Conservation (phyloP, 371 early-diverging fungal species). For the Haplosporangium sp. region DNA sequence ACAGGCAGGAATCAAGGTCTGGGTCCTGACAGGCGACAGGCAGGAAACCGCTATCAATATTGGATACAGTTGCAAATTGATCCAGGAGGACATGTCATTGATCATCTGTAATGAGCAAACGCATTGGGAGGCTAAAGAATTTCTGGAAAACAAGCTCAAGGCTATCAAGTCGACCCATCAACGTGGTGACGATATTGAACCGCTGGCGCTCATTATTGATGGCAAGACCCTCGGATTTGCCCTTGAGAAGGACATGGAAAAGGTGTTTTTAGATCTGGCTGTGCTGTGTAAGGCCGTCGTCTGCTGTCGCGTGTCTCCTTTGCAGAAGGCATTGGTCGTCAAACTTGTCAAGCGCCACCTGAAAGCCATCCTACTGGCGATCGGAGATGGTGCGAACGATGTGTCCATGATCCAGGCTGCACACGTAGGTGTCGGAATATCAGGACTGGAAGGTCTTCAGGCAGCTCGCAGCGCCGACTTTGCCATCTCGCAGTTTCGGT, state of each 20-base stretch:
- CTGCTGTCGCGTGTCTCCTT: constrained; percentile 92
- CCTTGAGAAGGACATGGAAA: constrained; percentile 66
- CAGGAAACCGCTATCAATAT: constrained; percentile 98
- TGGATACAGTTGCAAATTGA: constrained; percentile 55
- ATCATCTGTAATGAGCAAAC: constrained; percentile 62
- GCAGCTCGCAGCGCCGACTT: constrained; percentile 90
- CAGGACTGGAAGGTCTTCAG: constrained; percentile 90
- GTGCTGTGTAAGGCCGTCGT: constrained; percentile 84
- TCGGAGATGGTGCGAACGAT: constrained; percentile 98
- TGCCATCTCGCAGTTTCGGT: constrained; percentile 84
- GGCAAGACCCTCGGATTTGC: constrained; percentile 66
- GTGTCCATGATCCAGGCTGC: constrained; percentile 89
- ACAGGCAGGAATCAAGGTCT: constrained; percentile 93
- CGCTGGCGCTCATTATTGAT: constrained; percentile 49
- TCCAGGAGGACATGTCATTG: constrained; percentile 66
- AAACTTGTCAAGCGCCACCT: constrained; percentile 78
- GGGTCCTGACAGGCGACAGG: constrained; percentile 99
- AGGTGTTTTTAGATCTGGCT: constrained; percentile 72
- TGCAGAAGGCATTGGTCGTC: constrained; percentile 96
- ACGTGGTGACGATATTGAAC: too few species aligned
- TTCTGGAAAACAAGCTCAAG: too few species aligned
- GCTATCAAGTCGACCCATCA: too few species aligned
- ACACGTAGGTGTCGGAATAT: constrained; percentile 88
- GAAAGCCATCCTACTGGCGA: constrained; percentile 80
- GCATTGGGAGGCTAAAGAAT: too few species aligned